Base-by-base conservation (phyloP, 352 stramenopile genomes). In the Phytophthora sp. region DNA sequence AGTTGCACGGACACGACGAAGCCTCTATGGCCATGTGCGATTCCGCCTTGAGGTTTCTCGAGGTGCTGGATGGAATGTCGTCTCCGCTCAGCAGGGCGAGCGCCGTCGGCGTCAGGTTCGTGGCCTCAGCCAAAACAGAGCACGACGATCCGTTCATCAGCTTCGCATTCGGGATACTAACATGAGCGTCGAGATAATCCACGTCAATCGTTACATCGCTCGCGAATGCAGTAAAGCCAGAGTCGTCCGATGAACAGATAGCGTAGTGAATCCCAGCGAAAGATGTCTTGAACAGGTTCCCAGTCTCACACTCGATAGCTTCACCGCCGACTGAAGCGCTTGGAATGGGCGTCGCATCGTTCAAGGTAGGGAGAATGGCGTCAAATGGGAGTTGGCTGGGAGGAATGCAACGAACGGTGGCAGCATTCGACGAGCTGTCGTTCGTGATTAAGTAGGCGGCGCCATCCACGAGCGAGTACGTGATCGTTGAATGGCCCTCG, bases 201-300 rank as follows among this genome's bases (percentile, higher is more conserved):
- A 77, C 68, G 27, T 73, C 57, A 20, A 82, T 75, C 24, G 66
- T 61, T 9, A 77, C 33, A 24, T 82, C 71, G 2, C 70, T 64
- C 0, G 58, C 55, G 33, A 63, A 64, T 7, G 73, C 61, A 31
- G 62, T 65, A 38, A 82, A 79, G 3, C 63, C 62, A 23, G 61
- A 47, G 2, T 44, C 36, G 21, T 38, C 45, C 31, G 35, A 47
- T 3, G 53, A 26, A 58, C 76, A 82, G 29, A 82, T 39, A 0
- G 66, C 70, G 31, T 76, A 75, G 6, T 62, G 18, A 27, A 63
- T 24, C 3, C 69, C 69, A 27, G 23, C 61, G 30, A 80, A 77
- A 27, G 59, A 61, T 7, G 71, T 68, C 26, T 67, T 57, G 36
- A 76, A 66, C 23, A 74, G 26, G 0, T 63, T 56, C 0, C 71